These are phyloP conservation scores for Colletotrichum sp. DNA, from an alignment of 2,329 filamentous ascomycete genomes.

Conservation along the genomic window DNA sequence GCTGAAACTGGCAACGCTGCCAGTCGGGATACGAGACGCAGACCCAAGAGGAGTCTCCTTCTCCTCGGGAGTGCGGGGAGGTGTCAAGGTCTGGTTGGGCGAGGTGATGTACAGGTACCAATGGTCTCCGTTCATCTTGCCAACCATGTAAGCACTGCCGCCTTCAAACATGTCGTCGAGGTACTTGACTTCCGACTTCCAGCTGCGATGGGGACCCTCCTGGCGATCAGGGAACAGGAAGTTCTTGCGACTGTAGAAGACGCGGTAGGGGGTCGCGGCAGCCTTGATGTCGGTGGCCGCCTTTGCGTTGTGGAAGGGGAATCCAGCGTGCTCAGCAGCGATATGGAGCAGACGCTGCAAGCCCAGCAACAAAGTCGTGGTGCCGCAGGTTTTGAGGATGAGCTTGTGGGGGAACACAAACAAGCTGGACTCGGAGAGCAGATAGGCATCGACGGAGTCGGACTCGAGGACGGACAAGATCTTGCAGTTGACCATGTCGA, in stretches of 20 bases:
- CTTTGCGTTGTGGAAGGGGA: conserved; percentile 77
- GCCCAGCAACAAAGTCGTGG: conserved; percentile 89
- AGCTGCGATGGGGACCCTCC: conserved; percentile 93
- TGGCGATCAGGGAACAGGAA: conserved; percentile 96
- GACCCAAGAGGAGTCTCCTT: conserved; percentile 26
- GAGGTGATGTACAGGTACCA: conserved; percentile 99
- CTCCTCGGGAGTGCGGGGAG: conserved; percentile 76
- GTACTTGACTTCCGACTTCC: conserved; percentile 93
- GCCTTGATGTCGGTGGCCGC: conserved; percentile 71
- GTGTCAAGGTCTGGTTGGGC: conserved; percentile 79
- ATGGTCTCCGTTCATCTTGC: conserved; percentile 99
- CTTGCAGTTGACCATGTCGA: conserved; percentile 98
- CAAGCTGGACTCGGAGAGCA: conserved; percentile 99
- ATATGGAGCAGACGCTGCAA: conserved; percentile 92
- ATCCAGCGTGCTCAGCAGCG: conserved; percentile 86
- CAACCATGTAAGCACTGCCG: conserved; percentile 98
- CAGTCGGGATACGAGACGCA: conserved; percentile 61
- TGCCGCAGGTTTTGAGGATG: conserved; percentile 97
- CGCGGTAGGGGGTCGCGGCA: conserved; percentile 87
- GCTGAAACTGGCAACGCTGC: conserved; percentile 39
- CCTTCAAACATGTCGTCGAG: conserved; percentile 90
- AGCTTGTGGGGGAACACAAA: conserved; percentile 99
- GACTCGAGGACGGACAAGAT: conserved; percentile 93
- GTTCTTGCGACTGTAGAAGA: conserved; percentile 99
- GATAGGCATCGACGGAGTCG: conserved; percentile 93